Evolutionary conservation across 805 yeast genomes (phyloP), one percentile per base, ranked within the genome.

Genomic region (Cyberlindnera xylosilytica): DNA sequence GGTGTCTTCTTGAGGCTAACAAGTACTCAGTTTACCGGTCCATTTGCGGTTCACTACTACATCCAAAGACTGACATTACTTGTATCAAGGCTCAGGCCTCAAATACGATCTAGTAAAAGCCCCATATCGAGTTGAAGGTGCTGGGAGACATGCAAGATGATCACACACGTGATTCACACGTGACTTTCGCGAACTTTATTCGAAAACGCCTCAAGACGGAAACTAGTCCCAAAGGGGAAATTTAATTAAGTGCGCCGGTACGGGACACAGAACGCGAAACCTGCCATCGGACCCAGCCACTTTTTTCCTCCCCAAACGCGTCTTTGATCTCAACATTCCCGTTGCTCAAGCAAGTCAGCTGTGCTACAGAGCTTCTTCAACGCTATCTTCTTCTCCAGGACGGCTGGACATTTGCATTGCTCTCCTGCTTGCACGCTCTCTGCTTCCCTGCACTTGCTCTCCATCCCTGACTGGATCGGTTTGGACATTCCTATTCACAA

Each of bases 231-330:
- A 43, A 43, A 43, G 20, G 31, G 47, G 47, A 39, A 43, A 16
- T 16, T 36, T 39, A 43, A 43, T 43, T 43, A 27, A 15, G 13
- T 18, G 27, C 20, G 15, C 4, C 11, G 41, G 38, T 34, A 34
- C 12, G 36, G 22, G 37, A 31, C 44, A 36, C 37, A 24, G 22
- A 41, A n/a, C 26, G 39, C 44, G 27, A 17, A 29, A 37, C 11
- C 42, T 29, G 32, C 24, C 24, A 29, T 29, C 32, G 15, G 7
- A 44, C 20, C 47, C 47, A 44, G 47, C 47, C 47, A 39, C 34
- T 19, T 39, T 30, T 33, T 32, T 20, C 17, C 20, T 12, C 8
- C 12, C 20, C n/a, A 10, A 13, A 26, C 29, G 29, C 29, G 29
- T 26, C 29, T 5, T n/a, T 26, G 11, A 5, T 9, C 6, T 6